Conservation (phyloP, 108 stramenopile genomes). For the Cyclotella baltica region DNA sequence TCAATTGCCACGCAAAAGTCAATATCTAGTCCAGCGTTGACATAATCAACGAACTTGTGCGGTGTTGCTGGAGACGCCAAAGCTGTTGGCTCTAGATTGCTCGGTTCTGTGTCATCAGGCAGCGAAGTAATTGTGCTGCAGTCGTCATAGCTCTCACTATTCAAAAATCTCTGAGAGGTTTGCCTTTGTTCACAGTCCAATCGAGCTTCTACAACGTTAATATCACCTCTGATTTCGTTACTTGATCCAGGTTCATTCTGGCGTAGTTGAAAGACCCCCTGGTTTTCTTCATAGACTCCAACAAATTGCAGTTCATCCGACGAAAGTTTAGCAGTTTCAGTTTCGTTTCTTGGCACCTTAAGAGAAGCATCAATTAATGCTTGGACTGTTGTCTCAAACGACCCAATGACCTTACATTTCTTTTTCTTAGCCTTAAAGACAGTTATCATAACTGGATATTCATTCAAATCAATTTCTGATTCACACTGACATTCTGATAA, state of each 20-base stretch:
- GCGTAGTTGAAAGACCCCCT: constrained; percentile 23
- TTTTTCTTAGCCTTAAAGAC: constrained; percentile 33
- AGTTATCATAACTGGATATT: constrained; percentile 17
- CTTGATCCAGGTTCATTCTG: not conserved
- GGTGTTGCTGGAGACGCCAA: not conserved
- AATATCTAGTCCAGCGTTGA: constrained; percentile 50
- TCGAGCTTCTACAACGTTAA: constrained; percentile 22
- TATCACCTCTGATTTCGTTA: constrained; percentile 25
- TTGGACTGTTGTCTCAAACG: constrained; percentile 36
- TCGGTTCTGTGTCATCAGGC: not conserved
- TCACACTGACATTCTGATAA: not conserved
- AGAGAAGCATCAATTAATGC: constrained; percentile 19
- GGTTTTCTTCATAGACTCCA: not conserved
- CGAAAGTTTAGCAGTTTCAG: not conserved
- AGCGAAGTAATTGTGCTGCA: not conserved
- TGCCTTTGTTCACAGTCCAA: constrained; percentile 21
- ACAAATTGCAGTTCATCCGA: not conserved
- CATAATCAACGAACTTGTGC: constrained; percentile 41
- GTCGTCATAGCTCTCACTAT: not conserved
- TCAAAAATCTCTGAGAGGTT: constrained; percentile 19
- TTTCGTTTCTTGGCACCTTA: not conserved
- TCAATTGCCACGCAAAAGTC: constrained; percentile 84
- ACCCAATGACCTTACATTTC: constrained; percentile 47
- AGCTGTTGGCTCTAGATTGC: not conserved
- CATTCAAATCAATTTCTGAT: constrained; percentile 12